phyloP scores from a whole-genome alignment of 2,329 filamentous ascomycete species.

The Pestalotiopsis sp. region DNA sequence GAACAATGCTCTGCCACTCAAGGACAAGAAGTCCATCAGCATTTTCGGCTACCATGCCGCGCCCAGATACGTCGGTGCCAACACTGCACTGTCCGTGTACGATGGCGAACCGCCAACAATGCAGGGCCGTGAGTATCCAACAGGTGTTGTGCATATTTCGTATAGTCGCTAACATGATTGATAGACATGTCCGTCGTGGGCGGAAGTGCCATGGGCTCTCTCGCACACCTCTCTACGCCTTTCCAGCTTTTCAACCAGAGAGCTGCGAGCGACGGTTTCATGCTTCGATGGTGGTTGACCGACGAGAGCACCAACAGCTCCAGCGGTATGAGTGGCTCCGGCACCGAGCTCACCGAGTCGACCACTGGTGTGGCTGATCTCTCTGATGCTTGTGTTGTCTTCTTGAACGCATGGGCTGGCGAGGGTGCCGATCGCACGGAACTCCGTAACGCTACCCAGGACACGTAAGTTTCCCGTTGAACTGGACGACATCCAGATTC shows the following conservation, averaged over 20 bases:
- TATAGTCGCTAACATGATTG: slow-evolving; percentile 28
- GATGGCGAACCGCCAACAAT: slow-evolving; percentile 20
- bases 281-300: slow-evolving; percentile 23
- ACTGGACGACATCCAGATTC: neutral
- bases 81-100: slow-evolving; percentile 8
- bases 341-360: slow-evolving; percentile 34
- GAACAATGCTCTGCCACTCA: slow-evolving; percentile 58
- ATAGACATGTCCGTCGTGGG: slow-evolving; percentile 50
- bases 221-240: too few relatives aligned
- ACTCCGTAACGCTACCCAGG: slow-evolving; percentile 25
- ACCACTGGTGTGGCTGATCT: slow-evolving; percentile 23
- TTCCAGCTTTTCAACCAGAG: slow-evolving; percentile 45
- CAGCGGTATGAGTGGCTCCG: neutral
- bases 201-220: neutral
- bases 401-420: neutral
- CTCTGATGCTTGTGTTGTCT: slow-evolving; percentile 1
- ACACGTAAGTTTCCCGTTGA: slow-evolving; percentile 52
- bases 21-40: slow-evolving; percentile 43
- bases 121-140: slow-evolving; percentile 13
- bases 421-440: slow-evolving; percentile 1
- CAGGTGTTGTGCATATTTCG: neutral
- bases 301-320: slow-evolving; percentile 17
- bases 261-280: slow-evolving; percentile 39
- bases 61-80: neutral
- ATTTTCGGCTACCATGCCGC: slow-evolving; percentile 40